phyloP scores from a whole-genome alignment of 768 basidiomycete species.

The Suillus subalutaceus region DNA sequence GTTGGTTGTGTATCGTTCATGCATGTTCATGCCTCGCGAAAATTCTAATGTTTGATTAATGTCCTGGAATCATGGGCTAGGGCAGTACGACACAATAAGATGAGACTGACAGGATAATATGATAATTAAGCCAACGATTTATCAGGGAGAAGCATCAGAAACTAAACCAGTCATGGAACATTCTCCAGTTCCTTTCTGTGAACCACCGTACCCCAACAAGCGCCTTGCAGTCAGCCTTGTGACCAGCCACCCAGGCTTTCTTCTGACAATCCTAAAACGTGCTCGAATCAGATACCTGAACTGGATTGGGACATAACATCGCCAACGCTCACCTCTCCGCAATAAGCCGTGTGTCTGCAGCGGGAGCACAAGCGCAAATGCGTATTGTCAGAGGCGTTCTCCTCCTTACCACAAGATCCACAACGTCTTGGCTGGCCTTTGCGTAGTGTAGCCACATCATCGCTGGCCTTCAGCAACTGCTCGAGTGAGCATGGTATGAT shows the following conservation, averaged over 20 bases:
- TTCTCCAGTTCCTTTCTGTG: not conserved
- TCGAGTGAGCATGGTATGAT: slow-evolving; percentile 4
- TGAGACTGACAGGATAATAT: not conserved
- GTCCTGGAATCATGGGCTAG: not conserved
- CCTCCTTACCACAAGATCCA: not conserved
- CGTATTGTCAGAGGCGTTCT: not conserved
- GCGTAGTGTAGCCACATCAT: not conserved
- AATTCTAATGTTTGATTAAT: not conserved
- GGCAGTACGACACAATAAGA: not conserved
- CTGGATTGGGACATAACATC: not conserved
- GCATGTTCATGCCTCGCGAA: not conserved
- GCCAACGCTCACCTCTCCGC: not conserved
- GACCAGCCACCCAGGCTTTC: not conserved
- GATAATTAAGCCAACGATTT: not conserved
- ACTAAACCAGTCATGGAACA: not conserved
- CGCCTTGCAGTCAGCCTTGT: not conserved
- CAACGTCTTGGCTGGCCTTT: not conserved
- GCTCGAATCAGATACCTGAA: not conserved
- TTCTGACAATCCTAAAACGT: not conserved
- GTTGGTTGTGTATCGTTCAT: not conserved
- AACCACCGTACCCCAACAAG: slow-evolving; percentile 4
- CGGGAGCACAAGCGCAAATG: slow-evolving; percentile 4
- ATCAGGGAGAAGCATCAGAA: not conserved
- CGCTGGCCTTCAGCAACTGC: not conserved
- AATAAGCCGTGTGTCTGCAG: not conserved